Base-by-base conservation (phyloP, 768 basidiomycete genomes). In the Phylloporus rhodoxanthus region DNA sequence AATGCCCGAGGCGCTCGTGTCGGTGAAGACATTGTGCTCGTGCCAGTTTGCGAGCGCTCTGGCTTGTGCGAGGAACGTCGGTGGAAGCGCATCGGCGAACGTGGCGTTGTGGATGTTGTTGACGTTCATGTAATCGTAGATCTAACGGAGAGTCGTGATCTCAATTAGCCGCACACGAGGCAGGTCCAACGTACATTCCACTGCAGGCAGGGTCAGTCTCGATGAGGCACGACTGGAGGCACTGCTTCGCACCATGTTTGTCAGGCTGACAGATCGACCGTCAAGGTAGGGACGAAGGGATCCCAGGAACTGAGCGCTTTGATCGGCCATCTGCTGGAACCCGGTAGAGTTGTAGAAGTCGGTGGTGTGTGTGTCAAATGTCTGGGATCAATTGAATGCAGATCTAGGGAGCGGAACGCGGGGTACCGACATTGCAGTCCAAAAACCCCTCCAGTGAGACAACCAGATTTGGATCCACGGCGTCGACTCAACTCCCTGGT, bases 41-140 rank as follows among this genome's bases (percentile, higher is more conserved):
- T 87, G 85, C 71, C 74, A 89, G 66, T 85, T 79, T 2, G 85
- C 86, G 7, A 89, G 73, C 39, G 72, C 74, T 17, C 79, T 72
- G 4, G 76, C 81, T 59, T 80, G 80, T 8, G 67, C 72, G 15
- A 85, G 71, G 56, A 70, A 77, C 0, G 71, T 71, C 1, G 66
- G 29, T 8, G 84, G 81, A 3, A 87, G 70, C 0, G 49, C 52
- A 0, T 67, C 46, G 8, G 69, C 59, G 53, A 85, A 89, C 0
- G 71, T 72, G 25, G 69, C 69, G 50, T 87, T 81, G 65, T 90
- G 84, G 43, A 85, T 82, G 39, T 58, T 74, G 56, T 85, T 74
- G 44, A 88, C 84, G 59, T 86, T 87, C 74, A 88, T 81, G 55
- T 77, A 88, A 57, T 87, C 83, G 60, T 68, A 87, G 44, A 86